Conservation (phyloP, 208 protist species). For the Trypanosoma melophagium region DNA sequence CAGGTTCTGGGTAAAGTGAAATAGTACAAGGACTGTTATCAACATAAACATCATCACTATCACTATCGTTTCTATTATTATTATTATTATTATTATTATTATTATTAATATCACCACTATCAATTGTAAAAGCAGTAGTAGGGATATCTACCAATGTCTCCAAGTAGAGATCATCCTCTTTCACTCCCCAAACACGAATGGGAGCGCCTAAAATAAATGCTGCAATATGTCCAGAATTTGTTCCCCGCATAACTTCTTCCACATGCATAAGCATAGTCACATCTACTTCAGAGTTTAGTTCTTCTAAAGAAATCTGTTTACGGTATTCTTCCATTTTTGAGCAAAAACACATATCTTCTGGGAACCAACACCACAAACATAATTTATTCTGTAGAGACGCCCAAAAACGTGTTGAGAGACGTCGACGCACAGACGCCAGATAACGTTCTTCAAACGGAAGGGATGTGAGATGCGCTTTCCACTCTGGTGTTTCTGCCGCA, state of each 20-base stretch:
- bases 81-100: background rate
- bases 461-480: constrained; percentile 55
- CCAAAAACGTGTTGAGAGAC: constrained; percentile 56
- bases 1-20: constrained; percentile 51
- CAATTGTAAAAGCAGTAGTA: background rate
- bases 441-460: constrained; percentile 37
- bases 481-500: constrained; percentile 61
- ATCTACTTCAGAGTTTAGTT: constrained; percentile 29
- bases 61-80: background rate
- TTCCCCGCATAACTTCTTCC: constrained; percentile 81
- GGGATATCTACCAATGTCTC: constrained; percentile 2
- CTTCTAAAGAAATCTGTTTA: constrained; percentile 26
- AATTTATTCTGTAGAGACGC: constrained; percentile 36
- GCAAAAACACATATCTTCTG: constrained; percentile 64
- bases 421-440: constrained; percentile 50
- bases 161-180: constrained; percentile 57
- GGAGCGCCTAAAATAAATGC: constrained; percentile 70
- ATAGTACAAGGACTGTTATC: constrained; percentile 13
- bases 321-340: constrained; percentile 45
- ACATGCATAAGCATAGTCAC: constrained; percentile 79
- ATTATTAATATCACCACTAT: background rate
- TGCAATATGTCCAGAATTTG: constrained; percentile 83
- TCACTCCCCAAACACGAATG: constrained; percentile 72
- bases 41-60: constrained; percentile 8
- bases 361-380: constrained; percentile 85